Conservation (phyloP, 2,329 filamentous ascomycete genomes). For the Claviceps maximensis region DNA sequence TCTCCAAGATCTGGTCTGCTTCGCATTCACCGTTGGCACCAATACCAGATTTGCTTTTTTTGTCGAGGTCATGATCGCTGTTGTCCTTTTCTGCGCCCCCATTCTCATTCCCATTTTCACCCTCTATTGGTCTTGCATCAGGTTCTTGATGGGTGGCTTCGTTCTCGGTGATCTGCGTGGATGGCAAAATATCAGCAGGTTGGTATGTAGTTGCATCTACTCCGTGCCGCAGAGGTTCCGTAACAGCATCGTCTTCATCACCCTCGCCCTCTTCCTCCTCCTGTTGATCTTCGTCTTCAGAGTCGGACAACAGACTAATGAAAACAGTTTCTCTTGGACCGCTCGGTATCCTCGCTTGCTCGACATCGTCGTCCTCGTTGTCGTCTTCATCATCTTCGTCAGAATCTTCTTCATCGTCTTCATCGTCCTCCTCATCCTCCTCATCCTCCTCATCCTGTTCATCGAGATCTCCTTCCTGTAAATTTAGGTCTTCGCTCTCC, state of each 20-base stretch:
- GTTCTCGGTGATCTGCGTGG: background rate
- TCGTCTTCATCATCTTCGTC: constrained; percentile 8
- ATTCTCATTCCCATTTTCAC: background rate
- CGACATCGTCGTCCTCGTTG: constrained; percentile 1
- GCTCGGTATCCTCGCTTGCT: constrained; percentile 5
- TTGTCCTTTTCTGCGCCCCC: background rate
- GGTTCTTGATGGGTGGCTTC: background rate
- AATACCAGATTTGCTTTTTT: background rate
- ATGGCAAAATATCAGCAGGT: background rate
- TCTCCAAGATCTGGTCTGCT: background rate
- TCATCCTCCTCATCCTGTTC: background rate
- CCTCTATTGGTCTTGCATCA: background rate
- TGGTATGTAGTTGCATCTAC: background rate
- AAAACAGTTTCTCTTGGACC: constrained; percentile 25
- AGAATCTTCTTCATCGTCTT: constrained; percentile 7
- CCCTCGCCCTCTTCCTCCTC: background rate
- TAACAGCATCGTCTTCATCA: background rate
- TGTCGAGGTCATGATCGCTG: background rate
- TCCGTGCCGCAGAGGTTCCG: background rate
- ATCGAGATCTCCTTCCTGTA: background rate
- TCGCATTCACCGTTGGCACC: background rate
- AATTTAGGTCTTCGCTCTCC: background rate
- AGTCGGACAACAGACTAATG: constrained; percentile 34
- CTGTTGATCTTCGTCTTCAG: constrained; percentile 7
- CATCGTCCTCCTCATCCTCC: constrained; percentile 7